phyloP scores from a whole-genome alignment of 139 green algal species.

The Coelastrella sp. region DNA sequence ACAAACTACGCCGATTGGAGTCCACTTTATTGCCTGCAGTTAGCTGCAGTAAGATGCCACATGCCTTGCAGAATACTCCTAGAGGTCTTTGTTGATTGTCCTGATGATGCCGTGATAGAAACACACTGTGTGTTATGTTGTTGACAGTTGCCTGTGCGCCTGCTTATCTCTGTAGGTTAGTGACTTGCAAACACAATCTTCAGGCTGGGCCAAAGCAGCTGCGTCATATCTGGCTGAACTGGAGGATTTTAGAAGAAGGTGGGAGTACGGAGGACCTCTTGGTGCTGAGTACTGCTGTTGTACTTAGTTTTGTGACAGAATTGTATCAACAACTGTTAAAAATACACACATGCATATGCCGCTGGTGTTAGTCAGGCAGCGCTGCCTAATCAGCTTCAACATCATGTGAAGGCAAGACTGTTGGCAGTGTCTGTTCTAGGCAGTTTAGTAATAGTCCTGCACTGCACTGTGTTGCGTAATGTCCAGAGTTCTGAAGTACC shows the following conservation, averaged over 20 bases:
- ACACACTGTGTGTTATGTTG: too few species aligned
- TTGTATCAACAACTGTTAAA: too few species aligned
- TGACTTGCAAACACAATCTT: slow-evolving; percentile 3
- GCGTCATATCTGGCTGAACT: background rate
- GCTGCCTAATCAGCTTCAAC: too few species aligned
- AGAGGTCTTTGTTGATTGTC: too few species aligned
- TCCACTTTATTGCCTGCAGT: background rate
- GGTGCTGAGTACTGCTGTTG: background rate
- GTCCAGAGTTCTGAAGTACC: slow-evolving; percentile 3
- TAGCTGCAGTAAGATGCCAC: too few species aligned
- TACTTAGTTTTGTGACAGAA: too few species aligned
- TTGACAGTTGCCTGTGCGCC: background rate
- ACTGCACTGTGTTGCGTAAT: background rate
- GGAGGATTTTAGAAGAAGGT: slow-evolving; percentile 21
- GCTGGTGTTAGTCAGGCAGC: too few species aligned
- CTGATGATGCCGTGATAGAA: too few species aligned
- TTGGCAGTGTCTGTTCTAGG: too few species aligned
- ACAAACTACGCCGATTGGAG: background rate
- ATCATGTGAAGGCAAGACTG: too few species aligned
- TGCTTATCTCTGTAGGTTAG: background rate
- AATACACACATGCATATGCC: too few species aligned
- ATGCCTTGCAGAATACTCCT: too few species aligned
- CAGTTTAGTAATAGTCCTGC: background rate
- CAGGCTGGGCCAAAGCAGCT: background rate
- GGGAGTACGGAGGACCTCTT: background rate